phyloP scores from a whole-genome alignment of 2,329 filamentous ascomycete species.

The Sporothrix globosa region DNA sequence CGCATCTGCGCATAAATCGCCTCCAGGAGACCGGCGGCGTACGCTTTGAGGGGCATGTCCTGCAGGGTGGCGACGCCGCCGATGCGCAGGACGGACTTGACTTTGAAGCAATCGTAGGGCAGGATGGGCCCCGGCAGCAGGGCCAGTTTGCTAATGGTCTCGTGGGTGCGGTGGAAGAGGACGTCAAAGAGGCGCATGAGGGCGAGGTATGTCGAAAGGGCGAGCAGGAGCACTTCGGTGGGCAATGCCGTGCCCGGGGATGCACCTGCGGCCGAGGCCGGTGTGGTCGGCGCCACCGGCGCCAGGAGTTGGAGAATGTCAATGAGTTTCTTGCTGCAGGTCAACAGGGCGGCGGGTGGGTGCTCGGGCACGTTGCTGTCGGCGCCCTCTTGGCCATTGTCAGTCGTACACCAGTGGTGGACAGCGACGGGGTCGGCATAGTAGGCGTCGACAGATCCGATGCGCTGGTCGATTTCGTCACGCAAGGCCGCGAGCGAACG shows the following conservation, averaged over 20 bases:
- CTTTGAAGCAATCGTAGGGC: background rate
- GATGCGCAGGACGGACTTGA: conserved; percentile 22
- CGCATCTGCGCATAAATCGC: conserved; percentile 15
- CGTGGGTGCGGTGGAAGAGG: conserved; percentile 6
- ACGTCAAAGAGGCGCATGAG: conserved; percentile 13
- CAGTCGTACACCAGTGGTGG: background rate
- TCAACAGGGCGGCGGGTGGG: background rate
- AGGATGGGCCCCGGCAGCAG: background rate
- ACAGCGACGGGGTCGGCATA: background rate
- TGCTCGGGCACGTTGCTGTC: background rate
- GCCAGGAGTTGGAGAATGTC: background rate
- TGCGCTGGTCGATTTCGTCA: conserved; percentile 10
- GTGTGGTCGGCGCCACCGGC: background rate
- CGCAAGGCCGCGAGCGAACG: conserved; percentile 4
- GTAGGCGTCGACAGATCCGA: background rate
- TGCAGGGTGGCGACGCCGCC: conserved; percentile 8
- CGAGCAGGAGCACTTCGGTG: background rate
- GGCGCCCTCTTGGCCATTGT: background rate
- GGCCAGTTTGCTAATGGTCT: background rate
- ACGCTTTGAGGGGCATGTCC: conserved; percentile 16
- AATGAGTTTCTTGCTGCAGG: background rate
- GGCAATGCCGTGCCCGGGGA: background rate
- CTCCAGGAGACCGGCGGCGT: conserved; percentile 12
- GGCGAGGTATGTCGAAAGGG: conserved; percentile 8
- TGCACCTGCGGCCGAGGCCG: too few relatives aligned